phyloP scores from a whole-genome alignment of 2,329 filamentous ascomycete genomes.

The Aspergillus cejpii region DNA sequence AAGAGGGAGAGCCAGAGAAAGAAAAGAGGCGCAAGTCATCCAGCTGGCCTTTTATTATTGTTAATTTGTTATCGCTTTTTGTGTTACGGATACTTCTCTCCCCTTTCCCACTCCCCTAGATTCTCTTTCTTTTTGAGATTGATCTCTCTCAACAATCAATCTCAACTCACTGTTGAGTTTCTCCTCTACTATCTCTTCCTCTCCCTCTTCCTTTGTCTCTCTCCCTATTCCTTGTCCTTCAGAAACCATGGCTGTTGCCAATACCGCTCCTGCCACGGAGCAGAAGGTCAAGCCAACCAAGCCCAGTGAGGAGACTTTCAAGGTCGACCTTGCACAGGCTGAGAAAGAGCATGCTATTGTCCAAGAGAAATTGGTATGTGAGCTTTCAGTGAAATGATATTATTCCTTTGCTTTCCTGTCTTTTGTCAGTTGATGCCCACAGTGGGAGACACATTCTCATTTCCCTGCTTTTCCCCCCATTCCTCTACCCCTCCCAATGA shows the following conservation, averaged over 20 bases:
- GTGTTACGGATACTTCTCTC: neutral
- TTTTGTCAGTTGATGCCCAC: slow-evolving; percentile 1
- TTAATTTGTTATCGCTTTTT: neutral
- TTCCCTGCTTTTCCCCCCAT: neutral
- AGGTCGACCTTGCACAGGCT: slow-evolving; percentile 67
- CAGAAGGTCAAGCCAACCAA: slow-evolving; percentile 62
- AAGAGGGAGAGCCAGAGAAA: neutral
- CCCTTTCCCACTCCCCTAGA: neutral
- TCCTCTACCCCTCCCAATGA: slow-evolving; percentile 1
- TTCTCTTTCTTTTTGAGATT: neutral
- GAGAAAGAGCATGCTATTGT: slow-evolving; percentile 79
- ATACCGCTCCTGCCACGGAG: slow-evolving; percentile 31
- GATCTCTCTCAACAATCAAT: neutral
- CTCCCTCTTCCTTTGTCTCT: no score
- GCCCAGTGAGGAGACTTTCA: slow-evolving; percentile 80
- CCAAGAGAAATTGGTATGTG: slow-evolving; percentile 59
- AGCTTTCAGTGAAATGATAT: slow-evolving; percentile 4
- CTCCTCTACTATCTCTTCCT: slow-evolving; percentile 6
- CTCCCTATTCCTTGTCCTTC: slow-evolving; percentile 4
- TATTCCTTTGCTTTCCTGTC: slow-evolving; percentile 1
- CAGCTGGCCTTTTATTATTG: neutral
- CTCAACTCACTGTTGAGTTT: slow-evolving; percentile 4
- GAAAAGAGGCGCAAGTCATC: neutral
- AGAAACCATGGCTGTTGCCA: slow-evolving; percentile 32
- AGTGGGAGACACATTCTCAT: slow-evolving; percentile 1